A percentile compares a stretch with the other conserved stretches of the same genome.
Conservation (phyloP, 1,284 basidiomycete species). For the Apiotrichum mycotoxinovorans region DNA sequence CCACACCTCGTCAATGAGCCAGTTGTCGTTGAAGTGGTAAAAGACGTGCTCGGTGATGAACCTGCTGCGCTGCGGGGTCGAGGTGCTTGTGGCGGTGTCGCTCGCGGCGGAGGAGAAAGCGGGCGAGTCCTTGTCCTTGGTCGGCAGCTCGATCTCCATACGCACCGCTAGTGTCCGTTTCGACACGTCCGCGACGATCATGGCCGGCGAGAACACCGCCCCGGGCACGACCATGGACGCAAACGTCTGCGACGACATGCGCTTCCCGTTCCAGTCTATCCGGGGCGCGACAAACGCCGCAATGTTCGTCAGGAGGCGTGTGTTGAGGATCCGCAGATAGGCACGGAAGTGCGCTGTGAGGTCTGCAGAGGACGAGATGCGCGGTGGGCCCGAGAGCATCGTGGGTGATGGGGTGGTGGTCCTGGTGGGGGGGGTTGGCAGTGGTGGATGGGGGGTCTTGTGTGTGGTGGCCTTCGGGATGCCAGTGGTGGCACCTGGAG, state of each 20-base stretch:
- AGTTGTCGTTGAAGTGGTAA: slow-evolving; percentile 16
- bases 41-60: slow-evolving; percentile 11
- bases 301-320: slow-evolving; percentile 2
- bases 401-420: too few relatives aligned
- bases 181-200: slow-evolving; percentile 9
- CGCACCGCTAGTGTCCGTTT: slow-evolving; percentile 15
- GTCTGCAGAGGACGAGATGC: slow-evolving; percentile 6
- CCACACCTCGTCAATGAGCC: slow-evolving; percentile 18
- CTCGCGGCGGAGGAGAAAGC: too few relatives aligned
- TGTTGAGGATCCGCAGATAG: slow-evolving; percentile 15
- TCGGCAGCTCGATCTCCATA: slow-evolving; percentile 10
- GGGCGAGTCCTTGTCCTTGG: not conserved
- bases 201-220: slow-evolving; percentile 1
- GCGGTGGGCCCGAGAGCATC: not conserved
- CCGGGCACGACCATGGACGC: not conserved
- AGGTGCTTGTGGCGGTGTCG: too few relatives aligned
- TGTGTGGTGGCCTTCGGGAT: too few relatives aligned
- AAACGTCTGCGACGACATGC: not conserved
- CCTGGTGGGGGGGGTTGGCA: too few relatives aligned
- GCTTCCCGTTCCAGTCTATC: slow-evolving; percentile 2
- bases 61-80: not conserved
- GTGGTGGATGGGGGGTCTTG: too few relatives aligned
- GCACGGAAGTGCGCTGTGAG: slow-evolving; percentile 14
- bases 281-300: slow-evolving; percentile 4
- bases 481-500: too few relatives aligned